Base-by-base conservation (phyloP, 768 basidiomycete species). In the Russula abietina region DNA sequence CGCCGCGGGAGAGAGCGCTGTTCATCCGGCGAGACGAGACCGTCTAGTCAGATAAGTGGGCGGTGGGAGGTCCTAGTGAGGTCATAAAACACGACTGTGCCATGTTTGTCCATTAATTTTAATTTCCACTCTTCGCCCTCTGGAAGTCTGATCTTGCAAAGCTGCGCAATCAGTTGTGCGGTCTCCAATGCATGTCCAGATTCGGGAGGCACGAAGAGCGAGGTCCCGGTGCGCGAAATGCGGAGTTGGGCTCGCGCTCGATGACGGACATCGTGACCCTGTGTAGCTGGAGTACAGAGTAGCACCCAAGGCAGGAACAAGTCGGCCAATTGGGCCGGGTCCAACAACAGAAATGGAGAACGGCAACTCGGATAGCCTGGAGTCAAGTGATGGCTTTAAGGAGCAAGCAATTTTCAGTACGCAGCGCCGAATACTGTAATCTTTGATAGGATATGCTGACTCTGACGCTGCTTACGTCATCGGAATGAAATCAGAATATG, bases 221-320 rank as follows among this genome's bases (percentile, higher is more conserved):
- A 87, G 57, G 33, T 33, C 50, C 59, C 38, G 57, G 58, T 39
- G 30, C 51, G 30, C 61, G 54, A 53, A 52, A 56, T 32, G 55
- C 41, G 8, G 55, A 75, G 79, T 86, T 72, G 19, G 39, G 26
- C 78, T 87, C 65, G 81, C 83, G 30, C 77, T 87, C 69, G 81
- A 81, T 64, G 80, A 86, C 70, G 83, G 91, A 69, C 81, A 87
- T 49, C 77, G 78, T 10, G 82, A 87, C 65, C 84, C 93, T 61
- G 72, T 73, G 26, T 73, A 76, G 4, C 83, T 92, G 70, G 88
- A 94, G 75, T 77, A 80, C 2, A n/a, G n/a, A n/a, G n/a, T n/a
- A n/a, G 76, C 85, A 61, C 85, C 87, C 73, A 74, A 75, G 55
- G 28, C 28, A 30, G 5, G 28, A 30, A 80, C 9, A 80, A 85